Evolutionary conservation across 2,329 filamentous ascomycete genomes (phyloP).

Genomic region (Domatiomyces catenatus): DNA sequence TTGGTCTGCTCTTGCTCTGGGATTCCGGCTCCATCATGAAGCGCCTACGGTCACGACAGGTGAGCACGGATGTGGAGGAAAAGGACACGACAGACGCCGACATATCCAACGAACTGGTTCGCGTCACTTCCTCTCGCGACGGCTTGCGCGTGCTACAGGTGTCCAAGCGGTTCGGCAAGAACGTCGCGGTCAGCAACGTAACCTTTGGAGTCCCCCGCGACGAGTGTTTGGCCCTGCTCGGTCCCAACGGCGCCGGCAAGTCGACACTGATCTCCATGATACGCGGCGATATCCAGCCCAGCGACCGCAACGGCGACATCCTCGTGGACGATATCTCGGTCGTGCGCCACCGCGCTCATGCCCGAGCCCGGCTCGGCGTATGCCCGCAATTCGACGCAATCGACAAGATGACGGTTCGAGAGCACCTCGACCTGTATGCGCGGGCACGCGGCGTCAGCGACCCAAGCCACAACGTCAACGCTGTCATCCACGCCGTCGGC

Average conservation of each 20-base stretch:
- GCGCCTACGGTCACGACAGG: conserved; percentile 32
- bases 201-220: conserved; percentile 66
- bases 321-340: conserved; percentile 67
- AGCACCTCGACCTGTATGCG: conserved; percentile 81
- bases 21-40: conserved; percentile 58
- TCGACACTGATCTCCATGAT: conserved; percentile 80
- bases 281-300: conserved; percentile 70
- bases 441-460: conserved; percentile 63
- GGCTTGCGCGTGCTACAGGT: conserved; percentile 67
- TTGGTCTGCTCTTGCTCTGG: conserved; percentile 59
- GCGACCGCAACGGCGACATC: conserved; percentile 56
- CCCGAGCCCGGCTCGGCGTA: conserved; percentile 68
- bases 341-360: conserved; percentile 52
- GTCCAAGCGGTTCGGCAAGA: conserved; percentile 61
- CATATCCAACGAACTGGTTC: conserved; percentile 47
- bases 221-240: conserved; percentile 77
- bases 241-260: conserved; percentile 84
- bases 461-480: conserved; percentile 59
- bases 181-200: conserved; percentile 73
- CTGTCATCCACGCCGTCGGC: conserved; percentile 68
- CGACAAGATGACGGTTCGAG: conserved; percentile 76
- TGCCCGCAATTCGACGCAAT: conserved; percentile 81
- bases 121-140: conserved; percentile 46
- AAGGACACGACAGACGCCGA: conserved; percentile 37
- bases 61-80: conserved; percentile 27